Evolutionary conservation across 2,329 filamentous ascomycete genomes (phyloP).

Genomic region (Leptographium radiaticola): DNA sequence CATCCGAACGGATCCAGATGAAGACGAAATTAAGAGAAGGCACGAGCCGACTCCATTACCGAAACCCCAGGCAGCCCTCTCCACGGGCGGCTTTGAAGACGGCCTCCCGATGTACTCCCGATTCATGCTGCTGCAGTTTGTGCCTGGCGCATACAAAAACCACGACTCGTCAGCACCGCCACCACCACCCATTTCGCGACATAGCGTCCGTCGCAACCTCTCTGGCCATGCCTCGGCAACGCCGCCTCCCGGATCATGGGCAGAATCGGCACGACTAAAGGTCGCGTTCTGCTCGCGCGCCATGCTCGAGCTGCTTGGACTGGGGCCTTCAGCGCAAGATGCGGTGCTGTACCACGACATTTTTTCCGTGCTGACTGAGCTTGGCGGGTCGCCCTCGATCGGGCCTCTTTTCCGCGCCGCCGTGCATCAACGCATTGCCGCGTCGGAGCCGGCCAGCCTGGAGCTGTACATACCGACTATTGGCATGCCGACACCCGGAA

Average conservation of each 20-base stretch:
- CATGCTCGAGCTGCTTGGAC: conserved; percentile 32
- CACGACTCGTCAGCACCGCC: conserved; percentile 13
- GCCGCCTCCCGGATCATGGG: conserved; percentile 1
- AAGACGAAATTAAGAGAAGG: neutral
- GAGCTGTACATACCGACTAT: conserved; percentile 10
- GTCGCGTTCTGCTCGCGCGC: conserved; percentile 26
- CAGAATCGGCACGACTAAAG: conserved; percentile 18
- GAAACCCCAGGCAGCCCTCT: too few species aligned
- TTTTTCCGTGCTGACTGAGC: conserved; percentile 39
- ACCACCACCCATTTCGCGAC: conserved; percentile 4
- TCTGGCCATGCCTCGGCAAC: neutral
- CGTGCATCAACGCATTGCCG: conserved; percentile 25
- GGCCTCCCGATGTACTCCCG: conserved; percentile 14
- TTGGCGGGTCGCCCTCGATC: conserved; percentile 27
- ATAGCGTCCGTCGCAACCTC: conserved; percentile 7
- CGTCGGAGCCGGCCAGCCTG: conserved; percentile 11
- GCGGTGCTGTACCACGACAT: conserved; percentile 34
- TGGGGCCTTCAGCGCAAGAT: conserved; percentile 21
- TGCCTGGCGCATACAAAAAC: conserved; percentile 1
- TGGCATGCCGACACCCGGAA: neutral
- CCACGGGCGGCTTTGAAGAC: neutral
- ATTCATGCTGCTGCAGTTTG: conserved; percentile 18
- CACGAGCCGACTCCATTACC: neutral
- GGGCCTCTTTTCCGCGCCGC: conserved; percentile 29
- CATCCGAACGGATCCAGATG: too few species aligned